Evolutionary conservation across 352 stramenopile species (phyloP), one percentile per base, ranked within the genome.

Genomic region (Nothophytophthora sp.): DNA sequence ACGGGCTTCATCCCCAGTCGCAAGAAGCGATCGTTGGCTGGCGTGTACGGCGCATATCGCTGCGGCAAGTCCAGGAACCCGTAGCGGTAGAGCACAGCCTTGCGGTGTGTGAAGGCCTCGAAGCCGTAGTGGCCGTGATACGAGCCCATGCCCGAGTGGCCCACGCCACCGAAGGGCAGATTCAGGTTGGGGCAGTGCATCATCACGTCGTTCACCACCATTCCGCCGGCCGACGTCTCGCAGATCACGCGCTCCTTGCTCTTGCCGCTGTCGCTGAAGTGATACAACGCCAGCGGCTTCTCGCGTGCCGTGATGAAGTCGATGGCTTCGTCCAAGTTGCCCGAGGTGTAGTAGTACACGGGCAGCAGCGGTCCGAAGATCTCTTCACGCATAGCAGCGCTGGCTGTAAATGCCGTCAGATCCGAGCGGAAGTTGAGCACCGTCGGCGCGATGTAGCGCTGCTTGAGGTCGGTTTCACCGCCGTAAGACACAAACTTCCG

Each of bases 281-380:
- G 43, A 52, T 98, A 98, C 5, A 97, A 65, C 15, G 88, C 66
- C 11, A 98, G 67, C 5, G 92, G 90, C 46, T 94, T 96, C 4
- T 86, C 63, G 24, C 58, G 60, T 18, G 30, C 18, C 19, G 42
- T 69, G 29, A 86, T 57, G 24, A 75, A 74, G 42, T 50, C 51
- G 20, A 84, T 69, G 5, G 73, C 40, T n/a, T 61, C 43, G 11
- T 70, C 41, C 25, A 84, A 34, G 16, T 75, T 36, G 22, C 52
- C 65, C 18, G 58, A 28, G 7, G 50, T 27, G 48, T 88, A 91
- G 64, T 91, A 93, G 28, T 95, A 72, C 36, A 99, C 90, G 1
- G 96, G 92, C 36, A 99, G 58, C 34, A 99, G 51, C 3, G 96
- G 96, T 5, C 96, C 96, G 71, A 99, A 99, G 18, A 98, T 92